Conservation (phyloP, 129 eudicot genomes). For the Tagetes erecta region DNA sequence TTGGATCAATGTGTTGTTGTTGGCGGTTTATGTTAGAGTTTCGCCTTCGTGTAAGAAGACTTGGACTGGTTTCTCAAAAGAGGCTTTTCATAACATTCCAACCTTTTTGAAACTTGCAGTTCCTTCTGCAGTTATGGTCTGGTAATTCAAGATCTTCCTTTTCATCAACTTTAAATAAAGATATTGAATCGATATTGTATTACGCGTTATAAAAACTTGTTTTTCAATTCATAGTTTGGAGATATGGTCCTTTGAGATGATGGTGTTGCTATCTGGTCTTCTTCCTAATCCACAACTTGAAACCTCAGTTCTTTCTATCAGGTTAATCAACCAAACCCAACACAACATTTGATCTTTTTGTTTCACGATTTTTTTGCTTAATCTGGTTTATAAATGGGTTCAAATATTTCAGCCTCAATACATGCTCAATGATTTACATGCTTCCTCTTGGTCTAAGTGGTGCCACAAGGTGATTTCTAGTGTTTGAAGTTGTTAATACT, state of each 20-base stretch:
- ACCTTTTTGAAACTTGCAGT: constrained; percentile 58
- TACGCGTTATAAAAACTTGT: not conserved
- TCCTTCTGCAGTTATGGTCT: constrained; percentile 82
- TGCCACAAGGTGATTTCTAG: constrained; percentile 55
- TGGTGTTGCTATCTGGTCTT: constrained; percentile 79
- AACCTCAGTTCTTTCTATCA: constrained; percentile 79
- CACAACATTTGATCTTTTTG: not conserved
- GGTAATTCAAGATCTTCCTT: constrained; percentile 41
- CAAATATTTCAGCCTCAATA: constrained; percentile 53
- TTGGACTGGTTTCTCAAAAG: constrained; percentile 71
- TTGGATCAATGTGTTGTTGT: constrained; percentile 60
- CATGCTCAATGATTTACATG: constrained; percentile 63
- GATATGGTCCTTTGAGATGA: constrained; percentile 85
- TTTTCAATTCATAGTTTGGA: constrained; percentile 55
- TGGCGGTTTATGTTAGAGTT: constrained; percentile 51
- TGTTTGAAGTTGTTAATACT: not conserved
- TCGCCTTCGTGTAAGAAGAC: constrained; percentile 63
- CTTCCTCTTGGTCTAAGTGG: constrained; percentile 79
- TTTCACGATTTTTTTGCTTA: not conserved
- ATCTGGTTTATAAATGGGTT: not conserved
- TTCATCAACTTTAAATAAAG: not conserved
- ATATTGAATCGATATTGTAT: not conserved
- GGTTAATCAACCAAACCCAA: constrained; percentile 36
- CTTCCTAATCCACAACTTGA: constrained; percentile 85
- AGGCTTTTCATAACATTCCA: constrained; percentile 48